Evolutionary conservation across 805 yeast species (phyloP).

Genomic region (Monosporozyma aerobia): DNA sequence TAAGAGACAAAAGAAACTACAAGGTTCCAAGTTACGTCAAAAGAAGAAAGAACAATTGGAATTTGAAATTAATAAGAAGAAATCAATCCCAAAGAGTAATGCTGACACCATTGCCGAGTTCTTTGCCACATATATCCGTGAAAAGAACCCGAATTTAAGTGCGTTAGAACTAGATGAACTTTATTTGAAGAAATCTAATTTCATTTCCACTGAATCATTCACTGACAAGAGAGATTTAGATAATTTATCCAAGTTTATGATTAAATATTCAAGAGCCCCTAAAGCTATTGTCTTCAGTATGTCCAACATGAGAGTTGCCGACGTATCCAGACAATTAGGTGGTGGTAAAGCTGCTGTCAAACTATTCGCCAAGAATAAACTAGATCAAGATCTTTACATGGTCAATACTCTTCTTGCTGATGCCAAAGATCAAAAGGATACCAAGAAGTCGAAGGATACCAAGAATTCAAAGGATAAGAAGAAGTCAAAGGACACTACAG

Average conservation of each 20-base stretch:
- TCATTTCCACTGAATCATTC: slow-evolving; percentile 56
- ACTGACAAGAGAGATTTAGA: slow-evolving; percentile 44
- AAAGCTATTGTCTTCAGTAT: slow-evolving; percentile 46
- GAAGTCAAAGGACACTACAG: neutral
- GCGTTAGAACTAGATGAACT: slow-evolving; percentile 65
- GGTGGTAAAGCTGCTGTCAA: slow-evolving; percentile 50
- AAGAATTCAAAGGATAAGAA: slow-evolving; percentile 3
- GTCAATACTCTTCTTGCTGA: slow-evolving; percentile 18
- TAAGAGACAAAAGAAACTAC: slow-evolving; percentile 27
- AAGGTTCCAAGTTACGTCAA: slow-evolving; percentile 39
- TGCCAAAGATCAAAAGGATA: neutral
- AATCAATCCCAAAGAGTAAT: slow-evolving; percentile 41
- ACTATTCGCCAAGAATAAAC: slow-evolving; percentile 64
- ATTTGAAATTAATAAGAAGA: slow-evolving; percentile 51
- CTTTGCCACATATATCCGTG: slow-evolving; percentile 52
- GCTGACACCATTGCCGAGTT: slow-evolving; percentile 59
- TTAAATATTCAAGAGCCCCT: slow-evolving; percentile 38
- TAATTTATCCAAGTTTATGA: slow-evolving; percentile 47
- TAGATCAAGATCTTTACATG: slow-evolving; percentile 46
- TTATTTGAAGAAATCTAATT: slow-evolving; percentile 45
- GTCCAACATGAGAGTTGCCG: slow-evolving; percentile 85
- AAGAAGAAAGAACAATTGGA: slow-evolving; percentile 64
- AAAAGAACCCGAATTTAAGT: slow-evolving; percentile 55
- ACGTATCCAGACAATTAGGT: slow-evolving; percentile 58
- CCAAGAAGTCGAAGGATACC: neutral